A percentile compares a stretch with the other conserved stretches of the same genome.
Evolutionary conservation across 2,329 filamentous ascomycete species (phyloP).

Genomic region (Rhynchosporium secalis): DNA sequence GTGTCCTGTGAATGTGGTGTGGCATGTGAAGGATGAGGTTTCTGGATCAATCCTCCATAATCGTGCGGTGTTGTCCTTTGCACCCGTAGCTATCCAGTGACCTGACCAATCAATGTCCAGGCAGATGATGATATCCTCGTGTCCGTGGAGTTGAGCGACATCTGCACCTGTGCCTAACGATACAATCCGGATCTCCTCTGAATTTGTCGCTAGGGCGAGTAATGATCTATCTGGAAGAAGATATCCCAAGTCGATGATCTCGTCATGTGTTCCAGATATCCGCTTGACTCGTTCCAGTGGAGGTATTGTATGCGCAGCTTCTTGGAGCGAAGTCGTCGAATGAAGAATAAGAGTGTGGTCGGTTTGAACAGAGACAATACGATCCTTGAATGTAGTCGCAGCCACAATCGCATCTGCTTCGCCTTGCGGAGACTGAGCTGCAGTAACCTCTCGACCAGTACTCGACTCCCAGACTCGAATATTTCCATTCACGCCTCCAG

Average conservation of each 20-base stretch:
- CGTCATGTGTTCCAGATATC: constrained; percentile 95
- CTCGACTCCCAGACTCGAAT: constrained; percentile 82
- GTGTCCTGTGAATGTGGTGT: constrained; percentile 83
- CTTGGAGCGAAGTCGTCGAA: constrained; percentile 49
- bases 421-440: constrained; percentile 62
- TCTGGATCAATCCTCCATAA: constrained; percentile 84
- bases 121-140: constrained; percentile 94
- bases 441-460: constrained; percentile 75
- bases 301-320: constrained; percentile 39
- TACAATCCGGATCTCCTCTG: constrained; percentile 87
- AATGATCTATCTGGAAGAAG: constrained; percentile 77
- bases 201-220: constrained; percentile 90
- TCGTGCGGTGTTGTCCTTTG: constrained; percentile 93
- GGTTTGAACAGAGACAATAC: constrained; percentile 79
- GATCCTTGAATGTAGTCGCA: constrained; percentile 65
- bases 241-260: constrained; percentile 93
- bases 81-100: constrained; percentile 91
- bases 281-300: constrained; percentile 57
- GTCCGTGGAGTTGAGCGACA: constrained; percentile 80
- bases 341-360: constrained; percentile 87
- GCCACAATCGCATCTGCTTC: constrained; percentile 70
- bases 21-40: constrained; percentile 74
- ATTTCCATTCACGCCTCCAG: constrained; percentile 80
- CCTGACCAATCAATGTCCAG: constrained; percentile 96
- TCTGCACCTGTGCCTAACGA: constrained; percentile 64